Conservation (phyloP, 1,284 basidiomycete genomes). For the Butyriboletus regius region DNA sequence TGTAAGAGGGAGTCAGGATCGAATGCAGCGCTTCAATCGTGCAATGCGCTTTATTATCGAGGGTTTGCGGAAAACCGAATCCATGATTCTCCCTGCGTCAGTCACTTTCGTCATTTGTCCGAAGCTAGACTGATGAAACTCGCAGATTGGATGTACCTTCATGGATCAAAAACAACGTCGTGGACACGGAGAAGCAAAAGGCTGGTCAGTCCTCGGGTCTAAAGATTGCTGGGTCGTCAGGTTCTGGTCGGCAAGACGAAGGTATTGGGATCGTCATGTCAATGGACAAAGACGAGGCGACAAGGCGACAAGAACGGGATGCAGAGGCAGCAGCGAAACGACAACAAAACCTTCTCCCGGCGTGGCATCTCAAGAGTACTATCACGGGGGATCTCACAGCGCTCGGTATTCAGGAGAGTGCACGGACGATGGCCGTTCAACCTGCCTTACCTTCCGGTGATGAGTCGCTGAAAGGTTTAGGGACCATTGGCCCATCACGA, state of each 20-base stretch:
- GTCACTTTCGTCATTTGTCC: slow-evolving; percentile 24
- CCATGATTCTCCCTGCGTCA: slow-evolving; percentile 75
- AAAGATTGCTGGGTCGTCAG: slow-evolving; percentile 64
- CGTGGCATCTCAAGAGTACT: slow-evolving; percentile 91
- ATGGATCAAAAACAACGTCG: slow-evolving; percentile 67
- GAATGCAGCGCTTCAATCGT: slow-evolving; percentile 91
- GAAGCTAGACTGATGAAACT: slow-evolving; percentile 1
- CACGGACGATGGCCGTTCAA: slow-evolving; percentile 38
- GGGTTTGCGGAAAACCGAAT: slow-evolving; percentile 81
- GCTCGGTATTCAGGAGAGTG: slow-evolving; percentile 67
- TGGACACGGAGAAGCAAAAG: slow-evolving; percentile 54
- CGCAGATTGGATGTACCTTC: slow-evolving; percentile 73
- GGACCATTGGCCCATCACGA: slow-evolving; percentile 42
- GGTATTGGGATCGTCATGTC: slow-evolving; percentile 74
- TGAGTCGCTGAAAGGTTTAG: slow-evolving; percentile 60
- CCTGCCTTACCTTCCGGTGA: slow-evolving; percentile 48
- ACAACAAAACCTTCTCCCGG: slow-evolving; percentile 83
- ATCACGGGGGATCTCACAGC: slow-evolving; percentile 87
- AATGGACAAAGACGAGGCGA: slow-evolving; percentile 72
- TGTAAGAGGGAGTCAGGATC: slow-evolving; percentile 77
- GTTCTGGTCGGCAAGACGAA: slow-evolving; percentile 56
- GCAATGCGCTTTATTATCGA: slow-evolving; percentile 84
- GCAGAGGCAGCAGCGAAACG: slow-evolving; percentile 69
- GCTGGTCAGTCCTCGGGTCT: slow-evolving; percentile 46
- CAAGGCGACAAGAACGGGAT: slow-evolving; percentile 58